Conservation (phyloP, 331 rosid genomes). For the Rhamnella rubrinervis region DNA sequence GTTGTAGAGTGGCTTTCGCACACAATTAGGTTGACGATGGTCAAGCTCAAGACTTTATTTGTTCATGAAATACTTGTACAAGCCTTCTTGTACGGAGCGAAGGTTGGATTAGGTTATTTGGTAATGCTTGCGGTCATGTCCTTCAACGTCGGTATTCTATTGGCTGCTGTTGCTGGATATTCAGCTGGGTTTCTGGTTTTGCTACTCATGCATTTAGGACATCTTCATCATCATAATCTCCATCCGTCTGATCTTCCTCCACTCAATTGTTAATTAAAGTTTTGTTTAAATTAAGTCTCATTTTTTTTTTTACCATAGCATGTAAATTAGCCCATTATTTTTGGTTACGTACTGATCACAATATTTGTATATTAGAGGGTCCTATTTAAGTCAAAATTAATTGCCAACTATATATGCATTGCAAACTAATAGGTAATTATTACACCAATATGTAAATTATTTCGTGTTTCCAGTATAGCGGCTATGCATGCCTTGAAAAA, state of each 20-base stretch:
- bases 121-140: slow-evolving; percentile 33
- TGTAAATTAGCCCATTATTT: too few species aligned
- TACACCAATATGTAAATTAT: too few species aligned
- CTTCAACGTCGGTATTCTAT: slow-evolving; percentile 5
- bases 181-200: slow-evolving; percentile 21
- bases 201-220: slow-evolving; percentile 2
- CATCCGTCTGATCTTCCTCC: slow-evolving; percentile 24
- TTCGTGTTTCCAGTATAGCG: too few species aligned
- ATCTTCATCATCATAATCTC: neutral
- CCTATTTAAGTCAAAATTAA: too few species aligned
- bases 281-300: too few species aligned
- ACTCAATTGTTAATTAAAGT: neutral
- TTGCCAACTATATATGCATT: too few species aligned
- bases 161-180: slow-evolving; percentile 22
- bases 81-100: slow-evolving; percentile 7
- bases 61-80: slow-evolving; percentile 16
- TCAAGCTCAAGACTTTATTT: neutral
- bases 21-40: neutral
- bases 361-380: too few species aligned
- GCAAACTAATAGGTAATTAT: too few species aligned
- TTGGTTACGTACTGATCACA: too few species aligned
- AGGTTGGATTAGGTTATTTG: slow-evolving; percentile 28
- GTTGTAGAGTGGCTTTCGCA: slow-evolving; percentile 27
- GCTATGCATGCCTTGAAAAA: too few species aligned
- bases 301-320: too few species aligned